Evolutionary conservation across 768 basidiomycete genomes (phyloP).

Genomic region (Boletus barrowsii): DNA sequence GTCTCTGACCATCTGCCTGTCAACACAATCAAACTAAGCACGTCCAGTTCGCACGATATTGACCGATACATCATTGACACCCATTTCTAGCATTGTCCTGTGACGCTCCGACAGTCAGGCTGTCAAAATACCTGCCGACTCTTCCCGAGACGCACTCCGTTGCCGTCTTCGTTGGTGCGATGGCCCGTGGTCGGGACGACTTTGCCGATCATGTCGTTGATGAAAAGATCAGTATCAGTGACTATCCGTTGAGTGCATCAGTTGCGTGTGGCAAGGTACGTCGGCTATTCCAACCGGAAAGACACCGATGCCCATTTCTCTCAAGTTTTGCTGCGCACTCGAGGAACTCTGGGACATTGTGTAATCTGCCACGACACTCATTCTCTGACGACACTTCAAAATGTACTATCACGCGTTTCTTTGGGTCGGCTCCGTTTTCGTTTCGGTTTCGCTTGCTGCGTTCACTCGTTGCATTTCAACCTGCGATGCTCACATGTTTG

Average conservation of each 20-base stretch:
- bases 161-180: slow-evolving; percentile 96
- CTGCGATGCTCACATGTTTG: slow-evolving; percentile 26
- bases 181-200: slow-evolving; percentile 95
- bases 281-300: not conserved
- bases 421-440: not conserved
- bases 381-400: not conserved
- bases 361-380: slow-evolving; percentile 32
- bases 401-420: slow-evolving; percentile 2
- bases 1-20: slow-evolving; percentile 90
- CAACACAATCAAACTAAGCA: slow-evolving; percentile 94
- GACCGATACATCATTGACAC: slow-evolving; percentile 1
- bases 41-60: slow-evolving; percentile 31
- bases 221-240: slow-evolving; percentile 94
- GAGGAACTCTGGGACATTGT: slow-evolving; percentile 96
- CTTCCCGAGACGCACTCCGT: slow-evolving; percentile 86
- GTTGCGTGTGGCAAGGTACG: slow-evolving; percentile 97
- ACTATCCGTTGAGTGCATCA: slow-evolving; percentile 88
- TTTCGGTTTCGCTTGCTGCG: not conserved
- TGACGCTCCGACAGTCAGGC: slow-evolving; percentile 76
- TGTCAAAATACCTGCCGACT: slow-evolving; percentile 82
- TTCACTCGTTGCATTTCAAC: slow-evolving; percentile 32
- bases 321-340: slow-evolving; percentile 82
- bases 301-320: slow-evolving; percentile 2
- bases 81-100: slow-evolving; percentile 74
- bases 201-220: slow-evolving; percentile 96